Percentiles rank a stretch among this genome's conserved stretches.
Conservation (phyloP, 1,139 yeast species). For the Pneumocystis canis region DNA sequence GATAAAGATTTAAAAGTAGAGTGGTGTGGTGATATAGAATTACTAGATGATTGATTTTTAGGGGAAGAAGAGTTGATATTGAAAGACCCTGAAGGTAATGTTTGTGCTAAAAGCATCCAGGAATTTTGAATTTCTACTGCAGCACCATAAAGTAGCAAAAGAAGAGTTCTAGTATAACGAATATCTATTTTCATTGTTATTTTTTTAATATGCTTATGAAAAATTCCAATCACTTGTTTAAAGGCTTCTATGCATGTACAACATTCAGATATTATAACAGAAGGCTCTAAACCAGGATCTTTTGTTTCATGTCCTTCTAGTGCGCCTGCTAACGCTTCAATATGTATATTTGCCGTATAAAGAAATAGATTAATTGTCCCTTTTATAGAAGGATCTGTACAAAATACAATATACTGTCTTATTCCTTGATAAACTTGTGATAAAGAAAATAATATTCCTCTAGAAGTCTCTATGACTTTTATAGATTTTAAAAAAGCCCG, state of each 20-base stretch:
- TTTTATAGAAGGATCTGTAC: slow-evolving; percentile 47
- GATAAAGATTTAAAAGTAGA: background rate
- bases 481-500: slow-evolving; percentile 9
- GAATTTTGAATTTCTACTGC: slow-evolving; percentile 65
- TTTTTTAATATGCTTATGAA: slow-evolving; percentile 34
- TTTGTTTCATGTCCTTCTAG: slow-evolving; percentile 32
- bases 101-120: slow-evolving; percentile 37
- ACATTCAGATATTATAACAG: slow-evolving; percentile 26
- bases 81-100: background rate
- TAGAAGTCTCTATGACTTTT: slow-evolving; percentile 23
- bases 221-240: slow-evolving; percentile 36
- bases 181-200: slow-evolving; percentile 48
- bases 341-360: slow-evolving; percentile 42
- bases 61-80: background rate
- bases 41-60: background rate
- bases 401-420: slow-evolving; percentile 50
- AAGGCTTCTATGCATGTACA: slow-evolving; percentile 32
- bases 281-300: slow-evolving; percentile 20
- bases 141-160: slow-evolving; percentile 57
- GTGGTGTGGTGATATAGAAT: background rate
- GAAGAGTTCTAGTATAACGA: slow-evolving; percentile 56
- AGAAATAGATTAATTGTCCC: slow-evolving; percentile 43
- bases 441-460: slow-evolving; percentile 30
- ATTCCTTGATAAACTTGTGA: slow-evolving; percentile 60
- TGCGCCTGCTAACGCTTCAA: slow-evolving; percentile 45